Evolutionary conservation across 306 rosid genomes (phyloP), one percentile per base, ranked within the genome.

Genomic region (Sophora flavescens): DNA sequence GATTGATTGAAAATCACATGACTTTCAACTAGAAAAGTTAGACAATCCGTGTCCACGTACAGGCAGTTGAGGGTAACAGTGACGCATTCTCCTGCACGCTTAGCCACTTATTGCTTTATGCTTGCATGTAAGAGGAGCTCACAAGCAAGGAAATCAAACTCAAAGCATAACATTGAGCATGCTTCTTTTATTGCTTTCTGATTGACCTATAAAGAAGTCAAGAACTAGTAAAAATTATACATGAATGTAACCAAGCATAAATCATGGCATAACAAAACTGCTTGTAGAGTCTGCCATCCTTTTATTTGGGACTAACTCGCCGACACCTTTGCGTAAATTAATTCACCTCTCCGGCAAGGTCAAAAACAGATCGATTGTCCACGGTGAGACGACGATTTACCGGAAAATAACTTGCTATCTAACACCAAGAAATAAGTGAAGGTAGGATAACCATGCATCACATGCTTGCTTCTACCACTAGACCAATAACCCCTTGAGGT

Each of bases 211-310:
- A 39, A 32, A 14, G 26, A 59, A 18, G 56, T 52, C 3, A 42
- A 65, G 5, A 53, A 42, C 67, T 57, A 6, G 69, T 39, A 77
- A 78, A 52, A 41, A 71, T 70, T 45, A 84, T 56, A 72, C 51
- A 64, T 78, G 71, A 56, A 72, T 71, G 52, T 64, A 65, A 65
- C 50, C 59, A 56, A 14, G 51, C 4, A 2, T 41, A 58, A 53
- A 77, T 75, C 63, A 32, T 38, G 73, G 61, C 82, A 79, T 66
- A 41, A 78, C 45, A 67, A 82, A 76, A 60, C 51, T 79, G 71
- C 57, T 32, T 63, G 54, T 17, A 28, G 64, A 74, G 48, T 68
- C 47, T 41, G 39, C 14, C 59, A 62, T 62, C 72, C 22, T 60
- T 47, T 35, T 75, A 3, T 11, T 65, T 28, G 53, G 42, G 5